phyloP scores from a whole-genome alignment of 1,284 basidiomycete species.

The Ustilago nuda region DNA sequence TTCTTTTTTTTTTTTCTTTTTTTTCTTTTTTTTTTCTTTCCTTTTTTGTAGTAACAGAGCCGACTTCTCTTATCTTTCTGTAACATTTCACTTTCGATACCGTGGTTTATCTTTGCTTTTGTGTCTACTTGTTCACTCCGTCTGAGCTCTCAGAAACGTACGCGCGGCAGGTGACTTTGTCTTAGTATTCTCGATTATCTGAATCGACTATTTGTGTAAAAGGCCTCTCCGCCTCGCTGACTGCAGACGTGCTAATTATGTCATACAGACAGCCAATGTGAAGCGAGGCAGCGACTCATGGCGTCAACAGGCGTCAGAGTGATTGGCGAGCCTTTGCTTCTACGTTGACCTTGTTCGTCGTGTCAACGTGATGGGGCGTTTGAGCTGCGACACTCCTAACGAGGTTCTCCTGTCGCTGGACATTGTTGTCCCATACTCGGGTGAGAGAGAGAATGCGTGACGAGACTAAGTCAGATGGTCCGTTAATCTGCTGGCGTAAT shows the following conservation, averaged over 20 bases:
- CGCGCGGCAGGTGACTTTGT: slow-evolving; percentile 5
- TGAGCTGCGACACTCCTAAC: slow-evolving; percentile 5
- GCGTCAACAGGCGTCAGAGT: neutral
- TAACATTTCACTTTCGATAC: slow-evolving; percentile 13
- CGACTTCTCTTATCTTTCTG: neutral
- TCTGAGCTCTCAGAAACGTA: neutral
- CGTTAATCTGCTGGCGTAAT: slow-evolving; percentile 25
- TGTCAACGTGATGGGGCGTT: neutral
- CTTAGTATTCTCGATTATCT: slow-evolving; percentile 21
- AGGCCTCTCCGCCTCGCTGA: neutral
- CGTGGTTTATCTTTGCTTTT: slow-evolving; percentile 5
- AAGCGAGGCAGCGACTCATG: neutral
- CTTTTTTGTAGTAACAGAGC: slow-evolving; percentile 2
- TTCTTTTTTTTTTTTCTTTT: neutral
- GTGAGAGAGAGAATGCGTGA: slow-evolving; percentile 15
- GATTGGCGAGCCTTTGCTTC: neutral
- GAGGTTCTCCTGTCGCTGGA: slow-evolving; percentile 19
- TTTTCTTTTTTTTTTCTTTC: neutral
- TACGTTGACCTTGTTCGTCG: neutral
- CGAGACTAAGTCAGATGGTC: slow-evolving; percentile 26
- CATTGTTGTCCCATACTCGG: slow-evolving; percentile 6
- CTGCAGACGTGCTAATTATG: neutral
- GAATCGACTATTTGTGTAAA: neutral
- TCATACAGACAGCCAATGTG: neutral
- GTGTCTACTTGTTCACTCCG: neutral